phyloP scores from a whole-genome alignment of 768 basidiomycete genomes.

The Suillus brevipes region DNA sequence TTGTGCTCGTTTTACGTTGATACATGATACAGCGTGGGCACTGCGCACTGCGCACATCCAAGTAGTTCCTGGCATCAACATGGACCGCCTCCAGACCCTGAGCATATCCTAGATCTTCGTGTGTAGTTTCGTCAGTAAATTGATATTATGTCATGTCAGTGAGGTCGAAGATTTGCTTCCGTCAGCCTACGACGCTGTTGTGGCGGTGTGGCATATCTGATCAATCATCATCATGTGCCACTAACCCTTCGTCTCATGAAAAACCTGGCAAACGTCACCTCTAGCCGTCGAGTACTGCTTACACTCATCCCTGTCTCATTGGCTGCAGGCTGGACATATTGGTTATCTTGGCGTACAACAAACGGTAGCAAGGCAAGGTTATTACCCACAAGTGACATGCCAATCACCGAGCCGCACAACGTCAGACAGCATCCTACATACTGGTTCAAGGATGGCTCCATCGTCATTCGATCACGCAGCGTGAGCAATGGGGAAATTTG shows the following conservation, averaged over 20 bases:
- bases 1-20: neutral
- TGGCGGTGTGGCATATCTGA: neutral
- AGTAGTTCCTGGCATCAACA: neutral
- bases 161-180: neutral
- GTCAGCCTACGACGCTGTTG: neutral
- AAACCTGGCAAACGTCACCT: slow-evolving; percentile 3
- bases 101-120: neutral
- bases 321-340: slow-evolving; percentile 13
- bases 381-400: neutral
- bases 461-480: slow-evolving; percentile 47
- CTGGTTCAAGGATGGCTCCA: slow-evolving; percentile 69
- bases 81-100: neutral
- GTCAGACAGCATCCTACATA: slow-evolving; percentile 45
- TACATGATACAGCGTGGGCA: neutral
- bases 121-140: neutral
- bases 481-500: slow-evolving; percentile 23
- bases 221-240: neutral
- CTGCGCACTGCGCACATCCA: neutral
- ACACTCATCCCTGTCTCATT: slow-evolving; percentile 13
- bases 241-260: neutral
- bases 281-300: slow-evolving; percentile 10
- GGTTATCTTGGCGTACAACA: slow-evolving; percentile 5
- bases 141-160: neutral
- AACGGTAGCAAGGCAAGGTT: neutral
- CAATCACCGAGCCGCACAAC: neutral